Base-by-base conservation (phyloP, 2,329 filamentous ascomycete species). In the Metarhizium guizhouense region DNA sequence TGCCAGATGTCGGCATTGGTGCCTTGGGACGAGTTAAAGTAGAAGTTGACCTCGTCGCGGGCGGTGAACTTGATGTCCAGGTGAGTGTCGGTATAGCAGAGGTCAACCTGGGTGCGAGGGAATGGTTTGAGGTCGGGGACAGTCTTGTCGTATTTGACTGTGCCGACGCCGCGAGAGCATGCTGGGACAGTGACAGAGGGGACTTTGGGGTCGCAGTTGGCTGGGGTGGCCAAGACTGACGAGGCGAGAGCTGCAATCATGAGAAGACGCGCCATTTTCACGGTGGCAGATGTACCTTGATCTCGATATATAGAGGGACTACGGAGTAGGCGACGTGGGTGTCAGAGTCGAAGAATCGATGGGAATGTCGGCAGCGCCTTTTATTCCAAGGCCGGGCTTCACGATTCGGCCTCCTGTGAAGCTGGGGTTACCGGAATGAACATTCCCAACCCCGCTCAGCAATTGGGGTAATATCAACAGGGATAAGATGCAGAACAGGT, bases 1-100 rank as follows among this genome's bases (percentile, higher is more conserved):
- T 70, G 60, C 68, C 71, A 79, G 52, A 80, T 74, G 48, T 72
- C 67, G 51, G 72, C 75, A 58, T 79, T 79, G 47, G 70, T 77
- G 54, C 63, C 68, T 49, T 74, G 70, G 30, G 60, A 67, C 18
- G 64, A 61, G 62, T 77, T 71, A 65, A 71, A 79, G 67, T 70
- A 77, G 61, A 74, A 79, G 62, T 72, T 70, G 45, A 67, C 71
- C 66, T 79, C 76, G 47, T 76, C 67, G 53, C 69, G 62, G 4
- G 76, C 76, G 2, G 67, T 76, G 58, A 79, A 78, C 3, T 65
- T 70, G 52, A 78, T 62, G 32, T 68, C 62, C 47, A 79, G 68
- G 14, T 69, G 61, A 8, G 60, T 69, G 32, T 70, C 62, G 13
- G 72, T 71, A 63, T 78, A 79, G 64, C 76, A 79, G 10, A 79